A percentile compares a stretch with the other conserved stretches of the same genome.
Evolutionary conservation across 1,284 basidiomycete species (phyloP).

Genomic region (Tranzscheliella williamsii): DNA sequence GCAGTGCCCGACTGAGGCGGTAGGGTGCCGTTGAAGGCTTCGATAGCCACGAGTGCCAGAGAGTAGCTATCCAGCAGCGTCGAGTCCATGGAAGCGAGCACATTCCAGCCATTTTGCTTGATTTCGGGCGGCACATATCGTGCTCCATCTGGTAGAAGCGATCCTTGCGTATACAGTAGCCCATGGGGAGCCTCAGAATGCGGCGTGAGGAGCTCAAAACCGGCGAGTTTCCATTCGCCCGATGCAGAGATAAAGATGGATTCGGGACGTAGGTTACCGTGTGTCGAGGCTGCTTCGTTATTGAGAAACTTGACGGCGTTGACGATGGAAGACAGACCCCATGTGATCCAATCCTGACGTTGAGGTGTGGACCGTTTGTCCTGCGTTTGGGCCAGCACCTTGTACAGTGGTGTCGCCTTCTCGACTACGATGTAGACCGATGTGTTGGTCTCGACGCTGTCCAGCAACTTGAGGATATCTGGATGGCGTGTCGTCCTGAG

Average conservation of each 20-base stretch:
- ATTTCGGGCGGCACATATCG: slow-evolving; percentile 76
- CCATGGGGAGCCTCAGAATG: slow-evolving; percentile 59
- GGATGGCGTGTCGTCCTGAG: slow-evolving; percentile 90
- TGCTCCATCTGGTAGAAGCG: slow-evolving; percentile 52
- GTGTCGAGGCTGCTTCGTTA: slow-evolving; percentile 68
- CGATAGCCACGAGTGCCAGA: slow-evolving; percentile 47
- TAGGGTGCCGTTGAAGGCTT: slow-evolving; percentile 49
- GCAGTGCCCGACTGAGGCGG: slow-evolving; percentile 71
- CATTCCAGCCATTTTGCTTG: slow-evolving; percentile 76
- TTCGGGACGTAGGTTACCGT: slow-evolving; percentile 79
- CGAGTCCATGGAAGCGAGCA: slow-evolving; percentile 25
- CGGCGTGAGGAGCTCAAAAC: slow-evolving; percentile 83
- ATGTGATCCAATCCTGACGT: slow-evolving; percentile 80
- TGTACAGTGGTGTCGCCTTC: slow-evolving; percentile 76
- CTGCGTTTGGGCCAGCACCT: slow-evolving; percentile 64
- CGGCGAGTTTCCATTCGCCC: slow-evolving; percentile 94
- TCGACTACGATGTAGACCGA: slow-evolving; percentile 93
- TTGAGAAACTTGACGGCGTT: slow-evolving; percentile 91
- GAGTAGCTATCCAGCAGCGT: slow-evolving; percentile 48
- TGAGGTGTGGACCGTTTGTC: slow-evolving; percentile 64
- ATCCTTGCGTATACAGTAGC: slow-evolving; percentile 38
- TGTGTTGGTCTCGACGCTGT: slow-evolving; percentile 80
- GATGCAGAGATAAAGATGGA: slow-evolving; percentile 80
- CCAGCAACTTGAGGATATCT: slow-evolving; percentile 88
- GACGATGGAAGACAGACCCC: slow-evolving; percentile 88